These are phyloP conservation scores for Erodium moschatum DNA, from an alignment of 441 rosid species.

Conservation along the genomic window DNA sequence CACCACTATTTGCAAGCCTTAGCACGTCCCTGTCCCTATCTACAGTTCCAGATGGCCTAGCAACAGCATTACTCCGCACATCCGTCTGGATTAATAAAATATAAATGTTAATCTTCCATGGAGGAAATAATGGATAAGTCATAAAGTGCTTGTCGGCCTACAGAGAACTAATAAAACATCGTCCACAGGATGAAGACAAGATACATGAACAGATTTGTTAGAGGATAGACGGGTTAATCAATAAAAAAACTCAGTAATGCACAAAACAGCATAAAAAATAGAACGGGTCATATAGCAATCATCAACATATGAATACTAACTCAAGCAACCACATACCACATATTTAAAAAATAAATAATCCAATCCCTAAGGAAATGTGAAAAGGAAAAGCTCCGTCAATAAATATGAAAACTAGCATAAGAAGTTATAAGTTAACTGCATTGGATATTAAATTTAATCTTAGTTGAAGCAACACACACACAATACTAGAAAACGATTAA, in stretches of 20 bases:
- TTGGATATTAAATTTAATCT: not conserved
- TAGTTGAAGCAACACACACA: not conserved
- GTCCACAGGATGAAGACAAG: not conserved
- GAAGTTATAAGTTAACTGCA: not conserved
- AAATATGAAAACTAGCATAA: not conserved
- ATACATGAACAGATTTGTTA: not conserved
- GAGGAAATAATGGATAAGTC: conserved; percentile 16
- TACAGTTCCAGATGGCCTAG: conserved; percentile 53
- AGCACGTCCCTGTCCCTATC: conserved; percentile 70
- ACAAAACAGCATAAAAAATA: not conserved
- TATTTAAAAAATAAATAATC: not conserved
- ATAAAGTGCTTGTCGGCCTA: not conserved
- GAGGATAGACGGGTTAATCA: not conserved
- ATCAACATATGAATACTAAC: not conserved
- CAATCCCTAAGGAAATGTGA: not conserved
- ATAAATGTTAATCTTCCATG: conserved; percentile 18
- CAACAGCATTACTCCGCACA: conserved; percentile 55
- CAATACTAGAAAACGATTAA: not conserved
- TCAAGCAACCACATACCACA: conserved; percentile 8
- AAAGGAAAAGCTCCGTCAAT: not conserved
- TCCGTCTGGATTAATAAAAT: conserved; percentile 43
- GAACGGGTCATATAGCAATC: not conserved
- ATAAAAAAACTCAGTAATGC: not conserved
- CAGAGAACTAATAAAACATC: not conserved
- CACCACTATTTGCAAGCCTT: conserved; percentile 48